Evolutionary conservation across 148 eudicot species (phyloP).

Genomic region (Amaranthus hypochondriacus): DNA sequence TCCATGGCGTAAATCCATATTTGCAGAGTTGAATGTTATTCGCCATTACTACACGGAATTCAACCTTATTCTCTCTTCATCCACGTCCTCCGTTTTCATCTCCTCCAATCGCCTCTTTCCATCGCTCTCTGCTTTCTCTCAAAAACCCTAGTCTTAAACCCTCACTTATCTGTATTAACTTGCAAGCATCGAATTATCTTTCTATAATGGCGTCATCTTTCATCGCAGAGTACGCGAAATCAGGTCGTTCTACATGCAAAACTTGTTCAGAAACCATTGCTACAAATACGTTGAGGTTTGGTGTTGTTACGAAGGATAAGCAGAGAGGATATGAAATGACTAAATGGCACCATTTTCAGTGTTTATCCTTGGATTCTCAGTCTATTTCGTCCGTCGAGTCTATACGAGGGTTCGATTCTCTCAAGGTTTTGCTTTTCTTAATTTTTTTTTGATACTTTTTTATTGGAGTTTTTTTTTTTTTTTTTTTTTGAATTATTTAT

Average conservation of each 20-base stretch:
- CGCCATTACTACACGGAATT: neutral
- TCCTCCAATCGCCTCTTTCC: neutral
- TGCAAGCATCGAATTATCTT: neutral
- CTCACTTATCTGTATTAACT: neutral
- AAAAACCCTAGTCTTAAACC: constrained; percentile 15
- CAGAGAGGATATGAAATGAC: constrained; percentile 49
- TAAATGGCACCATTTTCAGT: constrained; percentile 72
- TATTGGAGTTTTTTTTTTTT: neutral
- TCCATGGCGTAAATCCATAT: too few species aligned
- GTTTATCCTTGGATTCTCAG: constrained; percentile 37
- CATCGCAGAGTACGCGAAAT: constrained; percentile 77
- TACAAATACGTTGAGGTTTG: constrained; percentile 45
- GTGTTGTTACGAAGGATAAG: constrained; percentile 45
- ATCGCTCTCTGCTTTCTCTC: neutral
- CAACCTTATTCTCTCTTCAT: neutral
- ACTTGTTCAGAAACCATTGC: constrained; percentile 48
- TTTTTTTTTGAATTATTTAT: neutral
- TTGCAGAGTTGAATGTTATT: too few species aligned
- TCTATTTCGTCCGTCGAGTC: constrained; percentile 37
- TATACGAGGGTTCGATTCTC: constrained; percentile 53
- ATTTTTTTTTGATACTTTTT: neutral
- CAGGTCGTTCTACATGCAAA: constrained; percentile 66
- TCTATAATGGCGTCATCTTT: constrained; percentile 19
- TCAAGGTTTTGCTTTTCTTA: constrained; percentile 41
- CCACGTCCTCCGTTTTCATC: neutral